A percentile compares a stretch with the other conserved stretches of the same genome.
phyloP scores from a whole-genome alignment of 805 yeast genomes.

The Metschnikowia lochheadii region DNA sequence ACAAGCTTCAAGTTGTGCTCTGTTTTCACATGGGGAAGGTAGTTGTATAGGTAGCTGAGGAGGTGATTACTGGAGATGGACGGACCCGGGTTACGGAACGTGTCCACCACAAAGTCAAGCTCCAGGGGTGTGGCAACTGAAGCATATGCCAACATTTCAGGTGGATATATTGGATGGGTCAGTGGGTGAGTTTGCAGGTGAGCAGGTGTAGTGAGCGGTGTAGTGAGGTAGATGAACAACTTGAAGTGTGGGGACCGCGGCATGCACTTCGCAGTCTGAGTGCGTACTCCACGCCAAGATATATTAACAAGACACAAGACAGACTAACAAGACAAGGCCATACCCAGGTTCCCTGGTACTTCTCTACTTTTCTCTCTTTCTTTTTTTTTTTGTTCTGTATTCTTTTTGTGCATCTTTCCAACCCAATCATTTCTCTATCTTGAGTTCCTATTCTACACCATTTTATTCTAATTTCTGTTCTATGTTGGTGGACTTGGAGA shows the following conservation, averaged over 20 bases:
- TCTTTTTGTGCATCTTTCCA: no score
- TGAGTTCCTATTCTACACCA: no score
- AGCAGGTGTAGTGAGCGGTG: neutral
- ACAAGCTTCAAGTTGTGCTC: conserved; percentile 44
- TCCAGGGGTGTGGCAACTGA: conserved; percentile 31
- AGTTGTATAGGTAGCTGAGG: conserved; percentile 47
- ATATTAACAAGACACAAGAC: no score
- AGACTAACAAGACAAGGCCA: no score
- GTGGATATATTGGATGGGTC: neutral
- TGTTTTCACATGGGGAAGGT: conserved; percentile 47
- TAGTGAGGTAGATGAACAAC: no score
- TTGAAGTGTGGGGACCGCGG: neutral
- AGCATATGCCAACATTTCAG: neutral
- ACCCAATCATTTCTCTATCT: no score
- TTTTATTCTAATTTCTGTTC: no score
- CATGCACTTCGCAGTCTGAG: neutral
- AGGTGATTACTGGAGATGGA: conserved; percentile 28
- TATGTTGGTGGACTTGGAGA: no score
- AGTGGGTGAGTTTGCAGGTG: neutral
- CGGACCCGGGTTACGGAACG: conserved; percentile 38
- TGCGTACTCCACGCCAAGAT: neutral
- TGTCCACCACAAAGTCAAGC: conserved; percentile 45
- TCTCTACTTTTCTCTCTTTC: no score
- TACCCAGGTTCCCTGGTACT: no score
- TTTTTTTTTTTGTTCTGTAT: no score